phyloP scores from a whole-genome alignment of 768 basidiomycete genomes.

The Tulasnella sp. region DNA sequence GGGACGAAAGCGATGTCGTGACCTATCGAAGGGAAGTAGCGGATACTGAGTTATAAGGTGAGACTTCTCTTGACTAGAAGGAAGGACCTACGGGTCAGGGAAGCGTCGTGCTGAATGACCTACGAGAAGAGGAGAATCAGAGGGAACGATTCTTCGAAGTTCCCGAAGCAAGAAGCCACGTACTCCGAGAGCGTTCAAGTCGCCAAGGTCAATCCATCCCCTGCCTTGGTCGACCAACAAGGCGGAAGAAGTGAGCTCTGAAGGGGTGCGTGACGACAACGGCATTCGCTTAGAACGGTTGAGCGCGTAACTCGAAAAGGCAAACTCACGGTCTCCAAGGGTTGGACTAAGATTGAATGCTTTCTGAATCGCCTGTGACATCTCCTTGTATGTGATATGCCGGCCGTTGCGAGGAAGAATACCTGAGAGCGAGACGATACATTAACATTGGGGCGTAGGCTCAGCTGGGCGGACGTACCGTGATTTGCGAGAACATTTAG shows the following conservation, averaged over 20 bases:
- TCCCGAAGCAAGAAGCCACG: neutral
- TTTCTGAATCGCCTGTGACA: slow-evolving; percentile 39
- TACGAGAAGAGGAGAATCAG: slow-evolving; percentile 15
- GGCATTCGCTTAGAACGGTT: neutral
- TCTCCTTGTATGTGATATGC: slow-evolving; percentile 63
- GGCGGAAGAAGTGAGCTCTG: slow-evolving; percentile 20
- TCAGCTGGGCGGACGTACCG: slow-evolving; percentile 50
- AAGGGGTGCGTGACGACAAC: neutral
- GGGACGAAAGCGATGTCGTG: slow-evolving; percentile 54
- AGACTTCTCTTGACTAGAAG: too few relatives aligned
- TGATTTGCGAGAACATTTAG: slow-evolving; percentile 84
- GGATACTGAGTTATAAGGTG: neutral
- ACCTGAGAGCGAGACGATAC: slow-evolving; percentile 38
- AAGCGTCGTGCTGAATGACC: slow-evolving; percentile 39
- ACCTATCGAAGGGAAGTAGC: slow-evolving; percentile 47
- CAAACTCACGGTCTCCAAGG: slow-evolving; percentile 25
- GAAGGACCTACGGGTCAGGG: slow-evolving; percentile 35
- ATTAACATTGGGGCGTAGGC: neutral
- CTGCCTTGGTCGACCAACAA: slow-evolving; percentile 27
- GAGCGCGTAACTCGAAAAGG: neutral
- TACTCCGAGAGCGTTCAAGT: slow-evolving; percentile 3
- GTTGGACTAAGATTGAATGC: slow-evolving; percentile 37
- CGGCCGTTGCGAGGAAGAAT: slow-evolving; percentile 66
- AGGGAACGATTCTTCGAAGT: slow-evolving; percentile 7
- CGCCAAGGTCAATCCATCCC: slow-evolving; percentile 21